phyloP scores from a whole-genome alignment of 345 rosid genomes.

The Syzygium oleosum region DNA sequence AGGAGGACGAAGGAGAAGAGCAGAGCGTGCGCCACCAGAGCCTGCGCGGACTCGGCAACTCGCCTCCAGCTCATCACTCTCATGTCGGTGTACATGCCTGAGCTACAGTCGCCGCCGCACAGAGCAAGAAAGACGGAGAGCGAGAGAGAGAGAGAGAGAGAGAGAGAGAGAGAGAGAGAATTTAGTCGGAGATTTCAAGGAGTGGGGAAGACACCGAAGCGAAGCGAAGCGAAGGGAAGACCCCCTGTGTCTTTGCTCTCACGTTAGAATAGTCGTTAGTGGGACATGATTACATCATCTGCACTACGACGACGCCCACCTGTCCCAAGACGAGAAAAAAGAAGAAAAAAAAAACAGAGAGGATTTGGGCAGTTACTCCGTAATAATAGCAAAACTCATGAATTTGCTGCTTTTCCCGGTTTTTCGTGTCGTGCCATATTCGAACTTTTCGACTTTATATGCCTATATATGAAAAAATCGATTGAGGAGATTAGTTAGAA shows the following conservation, averaged over 20 bases:
- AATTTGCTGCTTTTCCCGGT: not conserved
- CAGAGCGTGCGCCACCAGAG: conserved; percentile 53
- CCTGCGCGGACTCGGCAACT: conserved; percentile 60
- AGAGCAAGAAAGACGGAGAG: not conserved
- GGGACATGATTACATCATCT: not conserved
- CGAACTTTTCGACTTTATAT: not conserved
- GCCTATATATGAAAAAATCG: too few species aligned
- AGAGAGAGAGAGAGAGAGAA: not conserved
- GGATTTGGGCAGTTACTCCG: not conserved
- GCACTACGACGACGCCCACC: not conserved
- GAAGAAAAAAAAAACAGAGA: too few species aligned
- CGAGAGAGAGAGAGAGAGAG: not conserved
- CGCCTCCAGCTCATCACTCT: conserved; percentile 69
- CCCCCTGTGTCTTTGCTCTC: not conserved
- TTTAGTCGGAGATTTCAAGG: not conserved
- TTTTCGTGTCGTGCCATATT: not conserved
- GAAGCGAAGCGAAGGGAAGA: not conserved
- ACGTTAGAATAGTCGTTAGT: not conserved
- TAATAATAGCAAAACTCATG: not conserved
- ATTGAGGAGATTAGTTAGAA: too few species aligned
- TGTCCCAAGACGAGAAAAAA: not conserved
- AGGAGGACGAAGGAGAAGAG: conserved; percentile 78
- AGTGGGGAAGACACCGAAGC: not conserved
- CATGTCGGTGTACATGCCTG: conserved; percentile 17
- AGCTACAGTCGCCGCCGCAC: not conserved